phyloP scores from a whole-genome alignment of 495 filamentous ascomycete species.

The Diplogelasinospora grovesii region DNA sequence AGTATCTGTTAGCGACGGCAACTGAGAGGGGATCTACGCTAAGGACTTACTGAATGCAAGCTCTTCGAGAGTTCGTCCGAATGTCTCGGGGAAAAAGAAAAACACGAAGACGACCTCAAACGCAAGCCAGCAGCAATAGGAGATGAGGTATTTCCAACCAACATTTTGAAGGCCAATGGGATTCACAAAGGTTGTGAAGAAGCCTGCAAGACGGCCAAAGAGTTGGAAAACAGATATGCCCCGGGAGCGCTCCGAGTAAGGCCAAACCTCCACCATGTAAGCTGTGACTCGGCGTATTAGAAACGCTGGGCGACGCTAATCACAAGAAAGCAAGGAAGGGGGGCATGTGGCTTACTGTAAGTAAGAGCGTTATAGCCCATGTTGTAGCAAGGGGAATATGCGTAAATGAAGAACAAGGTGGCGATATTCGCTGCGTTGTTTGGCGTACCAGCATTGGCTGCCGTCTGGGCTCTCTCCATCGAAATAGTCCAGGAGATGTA shows the following conservation, averaged over 20 bases:
- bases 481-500: slow-evolving; percentile 56
- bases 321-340: neutral
- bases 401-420: slow-evolving; percentile 55
- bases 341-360: slow-evolving; percentile 44
- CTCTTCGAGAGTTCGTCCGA: slow-evolving; percentile 57
- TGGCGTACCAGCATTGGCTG: slow-evolving; percentile 25
- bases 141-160: slow-evolving; percentile 51
- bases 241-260: slow-evolving; percentile 52
- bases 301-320: too few relatives aligned
- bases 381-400: slow-evolving; percentile 57
- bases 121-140: slow-evolving; percentile 49
- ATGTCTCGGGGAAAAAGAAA: slow-evolving; percentile 60
- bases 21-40: neutral
- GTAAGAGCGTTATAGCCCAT: slow-evolving; percentile 64
- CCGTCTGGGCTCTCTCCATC: slow-evolving; percentile 45
- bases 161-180: slow-evolving; percentile 55
- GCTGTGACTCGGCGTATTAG: slow-evolving; percentile 22
- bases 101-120: slow-evolving; percentile 54
- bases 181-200: slow-evolving; percentile 56
- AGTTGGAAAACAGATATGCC: slow-evolving; percentile 60
- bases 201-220: slow-evolving; percentile 42
- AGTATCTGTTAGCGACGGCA: slow-evolving; percentile 1
- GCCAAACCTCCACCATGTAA: slow-evolving; percentile 60
- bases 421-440: slow-evolving; percentile 38
- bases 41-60: slow-evolving; percentile 51